Evolutionary conservation across 345 rosid genomes (phyloP), one percentile per base, ranked within the genome.

Genomic region (Erysimum cheiranthoides): DNA sequence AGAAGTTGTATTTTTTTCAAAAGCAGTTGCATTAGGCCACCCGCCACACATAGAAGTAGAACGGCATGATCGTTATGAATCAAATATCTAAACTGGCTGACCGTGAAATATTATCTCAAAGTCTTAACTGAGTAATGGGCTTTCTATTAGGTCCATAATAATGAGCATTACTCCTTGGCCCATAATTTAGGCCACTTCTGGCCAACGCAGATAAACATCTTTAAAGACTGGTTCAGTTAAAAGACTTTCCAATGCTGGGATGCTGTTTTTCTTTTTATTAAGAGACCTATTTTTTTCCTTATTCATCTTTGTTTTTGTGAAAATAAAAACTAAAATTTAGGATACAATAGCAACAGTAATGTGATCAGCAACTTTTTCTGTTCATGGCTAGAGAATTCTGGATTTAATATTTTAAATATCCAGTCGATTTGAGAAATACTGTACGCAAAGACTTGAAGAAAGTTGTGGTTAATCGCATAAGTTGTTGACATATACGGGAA

Each of bases 31-130:
- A 39, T 3, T 5, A 28, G 9, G 43, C 43, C 39, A 70, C 38
- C 30, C 14, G 25, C 3, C 14, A 8, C 11, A 21, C 25, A 21
- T 21, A 21, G 25, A 21, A 38, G 28, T 39, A 8, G 11, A 61
- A 61, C 63, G 70, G 40, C 62, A 43, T 21, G 34, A 70, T 17
- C 43, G 51, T 43, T 50, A 25, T 30, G 46, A 31, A 38, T 28
- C 61, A 62, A 39, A 40, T 17, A 53, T 66, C 8, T 18, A 65
- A 46, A 65, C 71, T 66, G 66, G 49, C 2, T 43, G 17, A 43
- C 49, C 17, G 49, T 43, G 0, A 5, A 42, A 10, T 11, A 40
- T 43, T 43, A 21, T 43, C 13, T 43, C 47, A 13, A 5, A 18
- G 30, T 49, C 34, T 8, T 16, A n/a, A 30, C n/a, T 58, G 2